These are phyloP conservation scores for Spizellomyces punctatus DNA, from an alignment of 192 early-diverging fungal genomes.

Conservation along the genomic window DNA sequence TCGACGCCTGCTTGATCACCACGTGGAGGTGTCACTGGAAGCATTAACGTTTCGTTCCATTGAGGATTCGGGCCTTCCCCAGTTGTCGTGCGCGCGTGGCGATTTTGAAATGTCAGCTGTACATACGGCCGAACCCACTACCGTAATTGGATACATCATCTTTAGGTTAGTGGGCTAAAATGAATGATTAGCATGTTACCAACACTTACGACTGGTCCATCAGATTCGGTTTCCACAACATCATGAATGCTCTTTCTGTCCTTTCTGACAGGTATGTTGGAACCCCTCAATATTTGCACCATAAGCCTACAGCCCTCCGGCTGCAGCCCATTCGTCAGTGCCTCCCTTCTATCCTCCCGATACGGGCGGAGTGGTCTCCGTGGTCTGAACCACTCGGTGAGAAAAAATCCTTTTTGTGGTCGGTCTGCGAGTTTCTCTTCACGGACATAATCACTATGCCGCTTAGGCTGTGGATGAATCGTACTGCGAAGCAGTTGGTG, in stretches of 20 bases:
- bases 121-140: slow-evolving; percentile 51
- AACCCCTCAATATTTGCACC: slow-evolving; percentile 47
- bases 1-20: slow-evolving; percentile 47
- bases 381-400: slow-evolving; percentile 39
- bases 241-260: not conserved
- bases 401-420: slow-evolving; percentile 20
- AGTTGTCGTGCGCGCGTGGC: slow-evolving; percentile 35
- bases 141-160: not conserved
- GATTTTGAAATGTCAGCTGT: slow-evolving; percentile 52
- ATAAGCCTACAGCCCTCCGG: slow-evolving; percentile 47
- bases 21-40: slow-evolving; percentile 39
- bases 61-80: slow-evolving; percentile 53
- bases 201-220: not conserved
- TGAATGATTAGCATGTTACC: not conserved
- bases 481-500: slow-evolving; percentile 50
- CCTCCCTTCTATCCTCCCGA: slow-evolving; percentile 28
- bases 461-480: slow-evolving; percentile 33
- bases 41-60: slow-evolving; percentile 57
- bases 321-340: slow-evolving; percentile 11
- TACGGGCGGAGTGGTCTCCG: slow-evolving; percentile 49
- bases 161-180: not conserved
- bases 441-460: slow-evolving; percentile 49
- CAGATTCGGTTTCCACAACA: not conserved
- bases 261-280: slow-evolving; percentile 50
- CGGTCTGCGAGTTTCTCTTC: slow-evolving; percentile 45